Conservation (phyloP, 2,329 filamentous ascomycete species). For the Calycina herbarum region DNA sequence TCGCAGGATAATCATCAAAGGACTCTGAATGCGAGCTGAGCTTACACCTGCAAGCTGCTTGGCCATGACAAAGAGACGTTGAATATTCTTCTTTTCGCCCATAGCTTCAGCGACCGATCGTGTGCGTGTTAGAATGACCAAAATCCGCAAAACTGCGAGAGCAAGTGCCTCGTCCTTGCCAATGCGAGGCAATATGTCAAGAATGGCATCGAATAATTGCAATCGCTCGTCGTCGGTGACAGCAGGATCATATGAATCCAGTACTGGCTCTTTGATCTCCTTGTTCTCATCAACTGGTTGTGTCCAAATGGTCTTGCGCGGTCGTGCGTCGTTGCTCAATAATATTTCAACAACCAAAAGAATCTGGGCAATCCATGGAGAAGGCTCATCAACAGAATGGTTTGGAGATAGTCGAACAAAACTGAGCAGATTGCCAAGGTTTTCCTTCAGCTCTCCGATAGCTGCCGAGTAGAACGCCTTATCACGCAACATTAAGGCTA, state of each 20-base stretch:
- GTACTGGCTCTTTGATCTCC: conserved; percentile 52
- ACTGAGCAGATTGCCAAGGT: conserved; percentile 70
- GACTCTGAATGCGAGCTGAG: conserved; percentile 69
- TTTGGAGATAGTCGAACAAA: conserved; percentile 74
- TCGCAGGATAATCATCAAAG: conserved; percentile 73
- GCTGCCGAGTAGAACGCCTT: conserved; percentile 77
- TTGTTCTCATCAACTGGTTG: conserved; percentile 52
- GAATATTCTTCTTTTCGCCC: conserved; percentile 85
- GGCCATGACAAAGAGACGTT: conserved; percentile 90
- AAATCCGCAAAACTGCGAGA: conserved; percentile 75
- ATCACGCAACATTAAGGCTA: conserved; percentile 85
- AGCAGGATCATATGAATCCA: conserved; percentile 60
- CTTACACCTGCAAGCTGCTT: conserved; percentile 84
- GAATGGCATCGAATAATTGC: conserved; percentile 72
- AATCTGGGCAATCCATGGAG: conserved; percentile 89
- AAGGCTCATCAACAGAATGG: conserved; percentile 72
- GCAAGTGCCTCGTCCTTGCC: conserved; percentile 86
- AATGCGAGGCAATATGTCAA: conserved; percentile 81
- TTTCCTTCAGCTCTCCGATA: conserved; percentile 71
- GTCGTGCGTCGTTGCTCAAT: conserved; percentile 85
- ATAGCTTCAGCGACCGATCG: conserved; percentile 73
- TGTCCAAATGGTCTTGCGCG: conserved; percentile 71
- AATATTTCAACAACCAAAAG: conserved; percentile 87
- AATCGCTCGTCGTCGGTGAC: conserved; percentile 65
- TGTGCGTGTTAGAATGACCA: conserved; percentile 84